A percentile compares a stretch with the other conserved stretches of the same genome.
phyloP scores from a whole-genome alignment of 163 green algal genomes.

The Volvox carteri region DNA sequence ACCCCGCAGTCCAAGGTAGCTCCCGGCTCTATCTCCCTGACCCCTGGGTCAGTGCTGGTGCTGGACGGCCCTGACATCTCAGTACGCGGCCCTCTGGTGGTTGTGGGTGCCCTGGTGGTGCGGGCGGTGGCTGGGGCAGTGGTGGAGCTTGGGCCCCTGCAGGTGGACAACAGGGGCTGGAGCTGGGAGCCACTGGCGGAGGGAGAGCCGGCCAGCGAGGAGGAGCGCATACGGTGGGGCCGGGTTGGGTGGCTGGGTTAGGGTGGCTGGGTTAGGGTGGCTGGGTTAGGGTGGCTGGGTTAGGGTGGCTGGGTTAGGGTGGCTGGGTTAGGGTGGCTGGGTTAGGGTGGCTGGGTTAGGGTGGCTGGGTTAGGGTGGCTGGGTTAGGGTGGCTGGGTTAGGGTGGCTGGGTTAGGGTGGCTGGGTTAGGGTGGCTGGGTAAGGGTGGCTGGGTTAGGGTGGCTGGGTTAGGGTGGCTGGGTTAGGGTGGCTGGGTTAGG shows the following conservation, averaged over 20 bases:
- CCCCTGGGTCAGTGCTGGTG: slow-evolving; percentile 74
- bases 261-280: too few species aligned
- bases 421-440: too few species aligned
- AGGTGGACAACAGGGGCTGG: slow-evolving; percentile 89
- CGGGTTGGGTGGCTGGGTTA: too few species aligned
- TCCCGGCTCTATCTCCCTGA: slow-evolving; percentile 60
- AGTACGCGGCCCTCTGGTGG: slow-evolving; percentile 67
- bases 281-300: not conserved
- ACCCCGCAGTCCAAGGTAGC: slow-evolving; percentile 66
- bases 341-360: too few species aligned
- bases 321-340: too few species aligned
- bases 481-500: too few species aligned
- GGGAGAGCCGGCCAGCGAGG: slow-evolving; percentile 63
- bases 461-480: too few species aligned
- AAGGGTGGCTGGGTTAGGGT: too few species aligned
- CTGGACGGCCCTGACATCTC: slow-evolving; percentile 77
- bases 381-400: too few species aligned
- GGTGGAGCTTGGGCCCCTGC: slow-evolving; percentile 73
- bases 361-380: too few species aligned
- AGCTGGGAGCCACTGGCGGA: slow-evolving; percentile 78
- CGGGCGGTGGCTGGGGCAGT: slow-evolving; percentile 59
- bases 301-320: too few species aligned
- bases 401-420: too few species aligned
- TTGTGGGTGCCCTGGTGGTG: slow-evolving; percentile 88
- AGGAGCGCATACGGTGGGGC: slow-evolving; percentile 79